A percentile compares a stretch with the other conserved stretches of the same genome.
Evolutionary conservation across 140 eudicot genomes (phyloP).

Genomic region (Artemisia princeps): DNA sequence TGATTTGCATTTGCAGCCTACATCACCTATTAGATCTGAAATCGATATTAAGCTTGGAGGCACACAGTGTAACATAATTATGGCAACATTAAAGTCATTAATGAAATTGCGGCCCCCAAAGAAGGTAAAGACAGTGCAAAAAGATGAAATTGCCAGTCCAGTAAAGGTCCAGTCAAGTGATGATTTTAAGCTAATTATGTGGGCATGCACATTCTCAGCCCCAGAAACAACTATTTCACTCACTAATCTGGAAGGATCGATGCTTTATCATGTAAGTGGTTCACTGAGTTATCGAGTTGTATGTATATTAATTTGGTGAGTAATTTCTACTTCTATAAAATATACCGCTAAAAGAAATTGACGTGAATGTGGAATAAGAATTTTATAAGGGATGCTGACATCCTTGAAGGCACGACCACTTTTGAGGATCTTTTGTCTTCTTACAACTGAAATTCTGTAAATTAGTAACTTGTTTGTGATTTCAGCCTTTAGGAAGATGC

Average conservation of each 20-base stretch:
- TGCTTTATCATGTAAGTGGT: conserved; percentile 66
- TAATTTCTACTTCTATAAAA: neutral
- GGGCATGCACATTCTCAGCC: conserved; percentile 82
- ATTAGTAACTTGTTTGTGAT: too few relatives aligned
- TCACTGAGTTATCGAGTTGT: neutral
- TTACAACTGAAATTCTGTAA: too few relatives aligned
- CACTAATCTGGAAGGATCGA: conserved; percentile 40
- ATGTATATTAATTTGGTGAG: neutral
- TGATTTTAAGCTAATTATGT: conserved; percentile 45
- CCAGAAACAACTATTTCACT: conserved; percentile 74
- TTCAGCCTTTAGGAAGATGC: conserved; percentile 2
- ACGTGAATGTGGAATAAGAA: too few relatives aligned
- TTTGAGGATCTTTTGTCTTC: too few relatives aligned
- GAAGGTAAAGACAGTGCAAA: conserved; percentile 41
- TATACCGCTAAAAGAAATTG: too few relatives aligned
- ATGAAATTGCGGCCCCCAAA: conserved; percentile 45
- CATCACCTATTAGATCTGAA: conserved; percentile 68
- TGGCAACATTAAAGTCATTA: conserved; percentile 59
- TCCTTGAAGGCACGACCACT: too few relatives aligned
- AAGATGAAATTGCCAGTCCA: conserved; percentile 28
- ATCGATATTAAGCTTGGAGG: conserved; percentile 82
- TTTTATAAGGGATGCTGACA: too few relatives aligned
- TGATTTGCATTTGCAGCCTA: conserved; percentile 54
- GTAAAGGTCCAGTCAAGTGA: conserved; percentile 37
- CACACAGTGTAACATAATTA: conserved; percentile 57